Evolutionary conservation across 1,139 yeast species (phyloP), one percentile per base, ranked within the genome.

Genomic region (Sugiyamaella pinicola): DNA sequence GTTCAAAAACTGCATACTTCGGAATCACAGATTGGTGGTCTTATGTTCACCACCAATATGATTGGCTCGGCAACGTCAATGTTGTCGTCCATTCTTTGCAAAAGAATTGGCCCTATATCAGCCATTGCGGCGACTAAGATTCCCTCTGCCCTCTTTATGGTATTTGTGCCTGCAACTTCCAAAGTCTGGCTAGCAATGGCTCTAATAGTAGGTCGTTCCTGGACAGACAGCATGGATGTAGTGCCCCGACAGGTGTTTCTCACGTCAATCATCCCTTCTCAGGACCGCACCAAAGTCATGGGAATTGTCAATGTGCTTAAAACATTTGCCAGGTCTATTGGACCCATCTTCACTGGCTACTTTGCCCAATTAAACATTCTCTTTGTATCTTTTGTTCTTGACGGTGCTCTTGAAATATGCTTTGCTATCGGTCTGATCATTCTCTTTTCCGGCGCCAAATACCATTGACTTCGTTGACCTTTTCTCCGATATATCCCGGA

Each of bases 261-360:
- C 37, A 82, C 95, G 0, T 79, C 87, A 2, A 74, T 88, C 17
- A 82, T 90, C 51, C 77, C 78, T 13, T 76, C 79, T 9, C 69
- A 74, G 10, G 95, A 87, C 54, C 72, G 90, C 44, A 83, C 95
- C 3, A 80, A 78, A 61, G 93, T 86, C 1, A 79, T 90, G 84
- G 96, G 96, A 1, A 74, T 86, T 2, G 96, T 89, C 3, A 89
- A 89, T 64, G 84, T 89, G 35, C 90, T 87, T 22, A 89, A 89
- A 67, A 90, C 96, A 1, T 76, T 87, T 60, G 95, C 96, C 0
- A 75, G 96, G 55, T 83, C 95, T 48, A 66, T 87, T 18, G 96
- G 96, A 0, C 96, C 96, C 0, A 64, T 81, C 2, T 78, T 87
- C 61, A 86, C 96, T 0, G 97, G 97, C 2, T 69, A 75, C 40